A percentile compares a stretch with the other conserved stretches of the same genome.
Conservation (phyloP, 2,329 filamentous ascomycete genomes). For the Chaetomium strumarium region DNA sequence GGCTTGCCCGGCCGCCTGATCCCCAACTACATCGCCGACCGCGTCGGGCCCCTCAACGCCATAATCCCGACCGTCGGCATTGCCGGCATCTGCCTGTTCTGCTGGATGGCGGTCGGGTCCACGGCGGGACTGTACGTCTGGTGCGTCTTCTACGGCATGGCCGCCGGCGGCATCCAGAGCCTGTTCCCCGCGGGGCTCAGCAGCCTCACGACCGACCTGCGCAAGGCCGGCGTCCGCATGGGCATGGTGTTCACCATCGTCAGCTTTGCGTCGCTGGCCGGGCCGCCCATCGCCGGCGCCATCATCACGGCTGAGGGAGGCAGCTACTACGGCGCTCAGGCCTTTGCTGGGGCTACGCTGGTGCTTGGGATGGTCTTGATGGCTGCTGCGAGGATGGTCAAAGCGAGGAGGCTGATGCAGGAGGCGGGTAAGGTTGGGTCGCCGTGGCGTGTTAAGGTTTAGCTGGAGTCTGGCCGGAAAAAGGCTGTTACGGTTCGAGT, state of each 20-base stretch:
- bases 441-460: constrained; percentile 38
- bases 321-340: constrained; percentile 43
- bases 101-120: constrained; percentile 53
- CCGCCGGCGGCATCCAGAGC: constrained; percentile 57
- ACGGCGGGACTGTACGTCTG: constrained; percentile 54
- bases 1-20: constrained; percentile 52
- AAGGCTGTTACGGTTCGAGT: no score
- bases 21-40: constrained; percentile 54
- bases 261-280: constrained; percentile 48
- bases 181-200: constrained; percentile 59
- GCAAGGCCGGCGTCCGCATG: constrained; percentile 49
- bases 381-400: constrained; percentile 33
- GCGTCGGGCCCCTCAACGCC: constrained; percentile 53
- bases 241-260: constrained; percentile 54
- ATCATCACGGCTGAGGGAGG: constrained; percentile 40
- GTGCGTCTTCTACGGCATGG: constrained; percentile 57
- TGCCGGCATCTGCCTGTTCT: constrained; percentile 42
- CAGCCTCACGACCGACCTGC: constrained; percentile 46
- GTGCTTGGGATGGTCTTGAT: constrained; percentile 38
- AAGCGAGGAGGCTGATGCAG: constrained; percentile 34
- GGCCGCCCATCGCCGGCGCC: constrained; percentile 46
- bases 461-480: not conserved
- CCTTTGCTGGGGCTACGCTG: constrained; percentile 41
- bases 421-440: not conserved
- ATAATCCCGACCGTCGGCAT: constrained; percentile 44